These are phyloP conservation scores for Xylariaceae sp. DNA, from an alignment of 2,329 filamentous ascomycete genomes.

Conservation along the genomic window DNA sequence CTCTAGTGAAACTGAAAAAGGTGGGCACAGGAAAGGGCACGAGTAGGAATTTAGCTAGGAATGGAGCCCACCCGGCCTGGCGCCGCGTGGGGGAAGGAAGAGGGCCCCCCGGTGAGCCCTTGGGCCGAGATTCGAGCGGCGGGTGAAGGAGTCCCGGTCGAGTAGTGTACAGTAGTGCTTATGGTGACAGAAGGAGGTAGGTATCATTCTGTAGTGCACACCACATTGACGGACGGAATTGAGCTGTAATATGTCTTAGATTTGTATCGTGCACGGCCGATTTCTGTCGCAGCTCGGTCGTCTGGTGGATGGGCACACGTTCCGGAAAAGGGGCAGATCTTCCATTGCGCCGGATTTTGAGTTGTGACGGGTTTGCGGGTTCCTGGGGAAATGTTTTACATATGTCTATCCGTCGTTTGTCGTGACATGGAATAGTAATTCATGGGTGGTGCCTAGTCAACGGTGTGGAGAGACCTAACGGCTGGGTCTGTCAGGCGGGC, in stretches of 20 bases:
- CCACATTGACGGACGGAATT: not conserved
- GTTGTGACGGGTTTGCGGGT: not conserved
- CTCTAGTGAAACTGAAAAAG: not conserved
- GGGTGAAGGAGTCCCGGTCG: not conserved
- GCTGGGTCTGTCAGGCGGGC: not conserved
- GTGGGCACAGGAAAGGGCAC: not conserved
- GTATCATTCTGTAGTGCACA: not conserved
- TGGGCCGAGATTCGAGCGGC: not conserved
- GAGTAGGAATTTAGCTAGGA: too few relatives aligned
- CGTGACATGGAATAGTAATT: too few relatives aligned
- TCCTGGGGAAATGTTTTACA: not conserved
- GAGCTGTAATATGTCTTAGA: too few relatives aligned
- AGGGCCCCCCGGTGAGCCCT: not conserved
- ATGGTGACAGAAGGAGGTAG: not conserved
- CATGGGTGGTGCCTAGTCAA: too few relatives aligned
- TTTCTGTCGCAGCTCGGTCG: too few relatives aligned
- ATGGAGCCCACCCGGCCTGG: not conserved
- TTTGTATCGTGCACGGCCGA: too few relatives aligned
- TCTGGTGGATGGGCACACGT: too few relatives aligned
- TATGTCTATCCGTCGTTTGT: not conserved
- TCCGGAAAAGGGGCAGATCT: not conserved
- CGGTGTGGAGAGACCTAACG: not conserved
- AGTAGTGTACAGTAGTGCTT: not conserved
- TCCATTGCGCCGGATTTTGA: not conserved
- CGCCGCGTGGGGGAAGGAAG: not conserved